Percentiles rank a stretch among this genome's conserved stretches.
phyloP scores from a whole-genome alignment of 73 alveolate species.

The Blepharisma stoltei region DNA sequence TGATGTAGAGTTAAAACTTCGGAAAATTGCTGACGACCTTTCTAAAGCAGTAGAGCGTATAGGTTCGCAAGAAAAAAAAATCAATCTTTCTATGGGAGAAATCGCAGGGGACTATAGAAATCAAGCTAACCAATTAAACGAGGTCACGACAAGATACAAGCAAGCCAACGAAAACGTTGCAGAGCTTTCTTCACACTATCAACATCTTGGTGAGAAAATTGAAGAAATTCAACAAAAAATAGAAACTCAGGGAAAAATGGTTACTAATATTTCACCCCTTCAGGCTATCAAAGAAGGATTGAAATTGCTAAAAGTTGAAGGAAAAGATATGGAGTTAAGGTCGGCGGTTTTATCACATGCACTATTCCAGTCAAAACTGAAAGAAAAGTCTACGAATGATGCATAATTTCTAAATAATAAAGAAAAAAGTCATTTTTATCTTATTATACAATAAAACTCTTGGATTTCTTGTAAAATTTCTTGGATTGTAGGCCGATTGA shows the following conservation, averaged over 20 bases:
- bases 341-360: conserved; percentile 61
- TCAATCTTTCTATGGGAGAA: conserved; percentile 45
- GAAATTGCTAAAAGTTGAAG: conserved; percentile 47
- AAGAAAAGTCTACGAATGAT: conserved; percentile 32
- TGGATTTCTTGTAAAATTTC: no score
- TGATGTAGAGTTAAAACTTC: conserved; percentile 48
- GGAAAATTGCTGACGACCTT: conserved; percentile 58
- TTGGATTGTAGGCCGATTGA: no score
- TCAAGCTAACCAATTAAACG: conserved; percentile 46
- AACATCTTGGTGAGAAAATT: conserved; percentile 51
- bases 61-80: conserved; percentile 44
- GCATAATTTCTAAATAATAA: no score
- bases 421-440: no score
- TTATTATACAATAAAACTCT: no score
- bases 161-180: conserved; percentile 46
- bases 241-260: conserved; percentile 44
- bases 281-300: conserved; percentile 56
- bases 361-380: conserved; percentile 52
- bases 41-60: conserved; percentile 52
- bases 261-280: conserved; percentile 52
- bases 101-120: conserved; percentile 62
- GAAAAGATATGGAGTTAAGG: conserved; percentile 57
- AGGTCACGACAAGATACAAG: conserved; percentile 35
- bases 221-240: conserved; percentile 37
- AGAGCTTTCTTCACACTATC: conserved; percentile 47